Base-by-base conservation (phyloP, 1,139 yeast species). In the Kazachstania sp. region DNA sequence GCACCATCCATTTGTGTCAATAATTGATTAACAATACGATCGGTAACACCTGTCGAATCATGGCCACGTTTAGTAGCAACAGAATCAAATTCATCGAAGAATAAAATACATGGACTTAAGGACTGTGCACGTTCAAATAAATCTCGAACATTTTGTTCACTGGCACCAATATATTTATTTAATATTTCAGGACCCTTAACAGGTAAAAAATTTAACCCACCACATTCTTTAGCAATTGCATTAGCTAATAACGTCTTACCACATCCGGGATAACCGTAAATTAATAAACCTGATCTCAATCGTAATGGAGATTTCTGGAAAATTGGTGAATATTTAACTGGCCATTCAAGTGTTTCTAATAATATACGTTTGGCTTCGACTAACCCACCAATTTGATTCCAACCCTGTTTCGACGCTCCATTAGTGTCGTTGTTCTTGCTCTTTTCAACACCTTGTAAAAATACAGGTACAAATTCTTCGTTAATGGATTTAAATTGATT, bases 1-100 rank as follows among this genome's bases (percentile, higher is more conserved):
- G 97, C 97, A 69, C 99, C 99, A 67, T 92, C 99, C 96, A 92
- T 88, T 64, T 94, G 97, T 0, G 98, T 92, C 60, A 92, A 77
- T 81, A 92, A 79, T 64, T 92, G 98, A 66, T 94, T 94, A 37
- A 92, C 98, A 38, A 92, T 97, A 60, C 98, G 77, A 64, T 92
- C 98, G 1, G 98, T 92, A 4, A 92, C 98, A 51, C 97, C 98
- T 0, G 98, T 90, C 2, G 95, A 86, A 61, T 92, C 98, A 61
- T 90, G 97, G 1, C 98, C 98, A 72, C 98, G 81, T 65, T 90
- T 90, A 1, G 98, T 97, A 0, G 97, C 97, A 60, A 92, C 87
- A 0, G 97, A 87, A 58, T 92, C 98, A 65, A 92, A 88, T 63
- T 92, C 98, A 66, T 92, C 98, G 66, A 92, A 92, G 64, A 92